These are phyloP conservation scores for Umbelopsis sp. DNA, from an alignment of 192 early-diverging fungal genomes.

Conservation along the genomic window DNA sequence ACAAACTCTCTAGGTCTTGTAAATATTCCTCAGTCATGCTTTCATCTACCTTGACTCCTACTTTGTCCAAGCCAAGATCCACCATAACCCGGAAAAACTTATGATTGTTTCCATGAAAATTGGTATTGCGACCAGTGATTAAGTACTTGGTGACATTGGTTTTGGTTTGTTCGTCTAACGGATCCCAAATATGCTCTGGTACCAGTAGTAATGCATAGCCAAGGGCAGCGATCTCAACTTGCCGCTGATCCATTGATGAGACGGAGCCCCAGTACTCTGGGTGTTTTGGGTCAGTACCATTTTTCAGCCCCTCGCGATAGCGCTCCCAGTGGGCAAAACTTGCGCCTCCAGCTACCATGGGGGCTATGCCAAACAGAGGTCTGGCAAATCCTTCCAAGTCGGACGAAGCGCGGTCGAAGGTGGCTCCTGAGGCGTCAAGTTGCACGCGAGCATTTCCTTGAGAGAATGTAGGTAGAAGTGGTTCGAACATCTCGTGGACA, in stretches of 20 bases:
- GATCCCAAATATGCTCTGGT: conserved; percentile 19
- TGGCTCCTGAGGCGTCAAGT: neutral
- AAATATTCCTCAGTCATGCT: conserved; percentile 9
- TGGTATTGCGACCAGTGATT: neutral
- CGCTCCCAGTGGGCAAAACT: conserved; percentile 3
- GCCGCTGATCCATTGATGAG: conserved; percentile 11
- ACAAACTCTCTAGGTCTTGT: neutral
- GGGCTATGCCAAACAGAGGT: conserved; percentile 12
- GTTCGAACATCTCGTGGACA: conserved; percentile 1
- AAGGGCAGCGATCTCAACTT: conserved; percentile 10
- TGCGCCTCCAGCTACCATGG: conserved; percentile 16
- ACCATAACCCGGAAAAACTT: conserved; percentile 15
- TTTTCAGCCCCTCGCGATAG: neutral
- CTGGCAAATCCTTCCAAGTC: conserved; percentile 23
- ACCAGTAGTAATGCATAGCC: conserved; percentile 4
- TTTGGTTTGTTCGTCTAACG: conserved; percentile 5
- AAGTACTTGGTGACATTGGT: neutral
- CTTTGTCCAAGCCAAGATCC: conserved; percentile 7
- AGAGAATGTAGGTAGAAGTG: conserved; percentile 1
- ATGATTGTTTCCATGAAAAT: conserved; percentile 2
- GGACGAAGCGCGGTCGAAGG: neutral
- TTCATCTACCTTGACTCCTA: conserved; percentile 8
- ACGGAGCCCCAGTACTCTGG: neutral
- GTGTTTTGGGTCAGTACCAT: conserved; percentile 1
- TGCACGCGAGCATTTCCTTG: conserved; percentile 13